Conservation (phyloP, 1,284 basidiomycete genomes). For the Fistulinella cinereoalba region DNA sequence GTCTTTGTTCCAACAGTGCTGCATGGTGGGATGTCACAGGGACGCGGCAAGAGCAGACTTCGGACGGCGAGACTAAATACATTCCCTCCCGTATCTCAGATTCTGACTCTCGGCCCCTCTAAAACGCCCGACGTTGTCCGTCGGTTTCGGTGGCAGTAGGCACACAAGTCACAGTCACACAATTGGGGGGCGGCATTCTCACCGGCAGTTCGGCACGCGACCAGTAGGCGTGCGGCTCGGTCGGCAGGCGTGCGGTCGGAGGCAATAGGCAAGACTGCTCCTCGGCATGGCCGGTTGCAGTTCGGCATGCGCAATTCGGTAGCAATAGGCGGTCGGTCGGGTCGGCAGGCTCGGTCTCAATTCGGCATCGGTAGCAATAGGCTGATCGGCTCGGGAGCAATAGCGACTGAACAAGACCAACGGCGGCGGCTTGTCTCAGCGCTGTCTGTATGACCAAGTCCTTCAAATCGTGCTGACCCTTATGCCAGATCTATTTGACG, state of each 20-base stretch:
- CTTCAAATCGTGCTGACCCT: constrained; percentile 39
- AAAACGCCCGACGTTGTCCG: constrained; percentile 20
- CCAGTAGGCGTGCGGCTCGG: too few species aligned
- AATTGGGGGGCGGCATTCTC: too few species aligned
- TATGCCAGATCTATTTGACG: constrained; percentile 21
- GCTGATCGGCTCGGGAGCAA: neutral
- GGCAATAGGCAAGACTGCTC: neutral
- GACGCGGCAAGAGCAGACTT: too few species aligned
- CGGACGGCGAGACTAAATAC: too few species aligned
- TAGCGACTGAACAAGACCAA: neutral
- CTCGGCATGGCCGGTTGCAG: neutral
- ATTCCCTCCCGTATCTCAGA: too few species aligned
- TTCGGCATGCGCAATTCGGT: neutral
- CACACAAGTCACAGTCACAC: neutral
- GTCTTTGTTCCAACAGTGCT: neutral
- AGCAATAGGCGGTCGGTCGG: neutral
- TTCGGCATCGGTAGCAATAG: neutral
- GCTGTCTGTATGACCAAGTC: constrained; percentile 17
- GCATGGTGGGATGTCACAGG: too few species aligned
- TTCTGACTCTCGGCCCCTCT: neutral
- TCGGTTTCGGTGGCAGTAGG: constrained; percentile 36
- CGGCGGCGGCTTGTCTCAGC: constrained; percentile 20
- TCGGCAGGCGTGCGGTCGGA: neutral
- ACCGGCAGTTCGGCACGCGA: too few species aligned
- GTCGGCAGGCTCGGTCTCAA: neutral